These are phyloP conservation scores for Calycina herbarum DNA, from an alignment of 2,329 filamentous ascomycete genomes.

Conservation along the genomic window DNA sequence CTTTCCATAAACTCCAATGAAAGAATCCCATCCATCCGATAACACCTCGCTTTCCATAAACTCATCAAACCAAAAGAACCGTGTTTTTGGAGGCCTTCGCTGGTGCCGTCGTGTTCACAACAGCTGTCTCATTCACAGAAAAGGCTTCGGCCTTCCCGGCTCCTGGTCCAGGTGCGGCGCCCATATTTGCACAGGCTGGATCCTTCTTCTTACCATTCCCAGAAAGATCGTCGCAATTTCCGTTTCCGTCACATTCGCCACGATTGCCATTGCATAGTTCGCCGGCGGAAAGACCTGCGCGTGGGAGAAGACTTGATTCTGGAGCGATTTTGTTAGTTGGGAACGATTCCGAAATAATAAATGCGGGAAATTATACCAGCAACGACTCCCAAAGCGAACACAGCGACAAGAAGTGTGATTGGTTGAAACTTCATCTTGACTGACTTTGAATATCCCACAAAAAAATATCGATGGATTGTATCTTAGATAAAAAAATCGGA, in stretches of 20 bases:
- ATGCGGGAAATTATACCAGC: neutral
- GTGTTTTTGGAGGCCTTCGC: neutral
- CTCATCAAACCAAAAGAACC: neutral
- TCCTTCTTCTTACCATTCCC: neutral
- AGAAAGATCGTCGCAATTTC: neutral
- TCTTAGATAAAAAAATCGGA: too few species aligned
- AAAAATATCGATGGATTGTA: neutral
- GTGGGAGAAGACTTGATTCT: neutral
- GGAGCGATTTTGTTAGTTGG: neutral
- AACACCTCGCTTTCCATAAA: neutral
- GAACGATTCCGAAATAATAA: neutral
- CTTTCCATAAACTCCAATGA: neutral
- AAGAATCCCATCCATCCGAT: neutral
- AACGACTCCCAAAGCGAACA: neutral
- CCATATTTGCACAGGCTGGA: neutral
- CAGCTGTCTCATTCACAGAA: neutral
- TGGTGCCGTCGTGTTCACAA: neutral
- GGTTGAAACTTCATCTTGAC: neutral
- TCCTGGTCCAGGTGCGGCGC: neutral
- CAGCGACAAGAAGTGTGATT: neutral
- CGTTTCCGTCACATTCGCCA: conserved; percentile 1
- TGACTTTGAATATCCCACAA: neutral
- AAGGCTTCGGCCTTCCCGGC: neutral
- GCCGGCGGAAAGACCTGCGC: neutral
- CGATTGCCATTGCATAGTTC: conserved; percentile 1